These are phyloP conservation scores for Cladorrhinum sp. DNA, from an alignment of 2,329 filamentous ascomycete genomes.

Conservation along the genomic window DNA sequence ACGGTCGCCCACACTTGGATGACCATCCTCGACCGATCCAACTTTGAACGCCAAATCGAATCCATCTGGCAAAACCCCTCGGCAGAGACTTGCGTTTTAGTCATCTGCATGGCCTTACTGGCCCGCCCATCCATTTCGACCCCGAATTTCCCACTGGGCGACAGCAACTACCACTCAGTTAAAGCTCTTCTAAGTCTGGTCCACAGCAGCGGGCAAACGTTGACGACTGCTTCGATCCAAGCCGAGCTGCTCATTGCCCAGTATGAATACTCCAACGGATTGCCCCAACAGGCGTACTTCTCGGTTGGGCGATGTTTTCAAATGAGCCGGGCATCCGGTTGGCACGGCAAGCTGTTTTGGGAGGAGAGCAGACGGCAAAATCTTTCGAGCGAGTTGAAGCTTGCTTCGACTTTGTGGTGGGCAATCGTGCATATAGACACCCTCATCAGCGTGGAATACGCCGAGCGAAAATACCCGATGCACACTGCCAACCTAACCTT, in stretches of 20 bases:
- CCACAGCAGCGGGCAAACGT: slow-evolving; percentile 23
- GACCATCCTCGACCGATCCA: slow-evolving; percentile 27
- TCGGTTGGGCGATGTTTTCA: slow-evolving; percentile 29
- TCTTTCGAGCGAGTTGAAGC: slow-evolving; percentile 27
- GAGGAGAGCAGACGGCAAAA: slow-evolving; percentile 21
- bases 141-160: slow-evolving; percentile 23
- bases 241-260: slow-evolving; percentile 30
- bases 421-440: slow-evolving; percentile 32
- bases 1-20: slow-evolving; percentile 31
- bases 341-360: slow-evolving; percentile 30
- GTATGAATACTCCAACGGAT: slow-evolving; percentile 31
- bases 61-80: slow-evolving; percentile 29
- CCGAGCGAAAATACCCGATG: slow-evolving; percentile 28
- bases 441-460: slow-evolving; percentile 29
- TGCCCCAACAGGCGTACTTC: slow-evolving; percentile 32
- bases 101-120: slow-evolving; percentile 31
- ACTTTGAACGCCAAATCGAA: slow-evolving; percentile 26
- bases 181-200: slow-evolving; percentile 30
- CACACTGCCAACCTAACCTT: slow-evolving; percentile 18
- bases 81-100: slow-evolving; percentile 28
- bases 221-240: slow-evolving; percentile 28
- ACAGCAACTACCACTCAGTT: slow-evolving; percentile 27
- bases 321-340: slow-evolving; percentile 30
- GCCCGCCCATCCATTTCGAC: slow-evolving; percentile 23
- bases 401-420: slow-evolving; percentile 33